Conservation (phyloP, 768 basidiomycete genomes). For the Mycena olivaceomarginata region DNA sequence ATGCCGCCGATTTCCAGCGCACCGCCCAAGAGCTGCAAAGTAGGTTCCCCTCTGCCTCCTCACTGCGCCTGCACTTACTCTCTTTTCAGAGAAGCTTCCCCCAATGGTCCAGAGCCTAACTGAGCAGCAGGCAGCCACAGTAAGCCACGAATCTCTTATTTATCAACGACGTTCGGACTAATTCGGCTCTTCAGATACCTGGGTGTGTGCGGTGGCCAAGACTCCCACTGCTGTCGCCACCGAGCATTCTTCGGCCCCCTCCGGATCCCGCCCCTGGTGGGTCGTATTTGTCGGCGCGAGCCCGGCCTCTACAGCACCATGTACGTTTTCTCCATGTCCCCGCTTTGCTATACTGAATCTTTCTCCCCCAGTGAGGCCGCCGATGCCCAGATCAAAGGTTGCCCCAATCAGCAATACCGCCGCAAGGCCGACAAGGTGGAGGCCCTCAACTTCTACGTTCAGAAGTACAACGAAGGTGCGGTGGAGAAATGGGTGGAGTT, state of each 20-base stretch:
- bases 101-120: not conserved
- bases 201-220: not conserved
- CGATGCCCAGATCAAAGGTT: not conserved
- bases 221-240: not conserved
- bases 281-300: not conserved
- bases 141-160: not conserved
- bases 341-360: not conserved
- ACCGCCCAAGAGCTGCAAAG: not conserved
- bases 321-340: not conserved
- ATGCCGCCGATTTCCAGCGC: not conserved
- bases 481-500: too few relatives aligned
- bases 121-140: not conserved
- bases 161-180: not conserved
- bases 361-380: not conserved
- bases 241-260: not conserved
- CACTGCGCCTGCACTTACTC: not conserved
- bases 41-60: not conserved
- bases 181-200: not conserved
- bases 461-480: too few relatives aligned
- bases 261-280: not conserved
- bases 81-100: not conserved
- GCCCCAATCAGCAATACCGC: not conserved
- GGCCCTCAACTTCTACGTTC: not conserved
- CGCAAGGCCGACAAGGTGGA: not conserved
- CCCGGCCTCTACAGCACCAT: constrained; percentile 5